Percentiles rank a stretch among this genome's conserved stretches.
Conservation (phyloP, 2,329 filamentous ascomycete genomes). For the Fusarium paranaense region DNA sequence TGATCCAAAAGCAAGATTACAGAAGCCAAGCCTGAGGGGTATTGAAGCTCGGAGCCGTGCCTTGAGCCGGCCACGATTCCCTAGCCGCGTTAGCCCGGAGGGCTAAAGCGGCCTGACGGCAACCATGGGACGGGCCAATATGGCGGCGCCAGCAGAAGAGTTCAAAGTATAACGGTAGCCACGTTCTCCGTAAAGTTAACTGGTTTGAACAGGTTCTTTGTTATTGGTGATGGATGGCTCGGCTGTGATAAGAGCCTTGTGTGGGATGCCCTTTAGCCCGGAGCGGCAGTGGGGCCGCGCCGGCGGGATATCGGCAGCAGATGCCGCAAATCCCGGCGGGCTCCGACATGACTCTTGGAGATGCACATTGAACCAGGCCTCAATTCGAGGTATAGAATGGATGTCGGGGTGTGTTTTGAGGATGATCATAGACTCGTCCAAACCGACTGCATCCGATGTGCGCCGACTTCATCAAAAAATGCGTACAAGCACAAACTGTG, state of each 20-base stretch:
- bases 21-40: constrained; percentile 19
- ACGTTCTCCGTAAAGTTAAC: constrained; percentile 11
- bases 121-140: constrained; percentile 29
- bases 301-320: constrained; percentile 13
- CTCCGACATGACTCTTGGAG: constrained; percentile 3
- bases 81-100: constrained; percentile 27
- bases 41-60: constrained; percentile 11
- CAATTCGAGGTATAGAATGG: not conserved
- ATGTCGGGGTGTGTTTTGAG: not conserved
- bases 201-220: constrained; percentile 10
- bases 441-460: not conserved
- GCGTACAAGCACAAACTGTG: not conserved
- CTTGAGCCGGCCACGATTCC: constrained; percentile 4
- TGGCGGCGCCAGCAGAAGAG: constrained; percentile 19
- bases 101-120: constrained; percentile 31
- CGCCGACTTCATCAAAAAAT: not conserved
- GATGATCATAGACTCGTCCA: not conserved
- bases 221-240: not conserved
- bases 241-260: constrained; percentile 10
- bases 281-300: constrained; percentile 23
- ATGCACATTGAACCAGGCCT: not conserved
- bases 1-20: constrained; percentile 21
- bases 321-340: not conserved
- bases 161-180: constrained; percentile 18
- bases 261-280: constrained; percentile 11